These are phyloP conservation scores for Sungouiozyma ichnusensis DNA, from an alignment of 805 yeast genomes.

Conservation along the genomic window DNA sequence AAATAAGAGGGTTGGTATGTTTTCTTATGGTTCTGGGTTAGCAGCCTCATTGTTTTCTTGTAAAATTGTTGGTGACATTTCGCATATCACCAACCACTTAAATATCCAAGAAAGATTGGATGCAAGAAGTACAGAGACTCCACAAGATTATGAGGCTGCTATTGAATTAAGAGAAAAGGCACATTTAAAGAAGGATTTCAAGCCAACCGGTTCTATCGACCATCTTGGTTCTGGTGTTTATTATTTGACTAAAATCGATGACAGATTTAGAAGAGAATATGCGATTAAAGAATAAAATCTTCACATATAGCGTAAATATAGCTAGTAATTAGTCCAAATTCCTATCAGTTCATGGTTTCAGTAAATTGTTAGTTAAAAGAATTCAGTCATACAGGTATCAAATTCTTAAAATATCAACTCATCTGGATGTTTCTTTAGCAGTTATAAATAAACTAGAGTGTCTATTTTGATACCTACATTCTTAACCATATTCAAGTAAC, in stretches of 20 bases:
- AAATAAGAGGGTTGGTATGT: conserved; percentile 78
- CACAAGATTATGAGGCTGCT: conserved; percentile 73
- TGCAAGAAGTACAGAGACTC: conserved; percentile 52
- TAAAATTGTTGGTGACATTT: conserved; percentile 70
- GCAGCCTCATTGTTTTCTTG: conserved; percentile 84
- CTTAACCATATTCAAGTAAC: no score
- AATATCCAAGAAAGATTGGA: conserved; percentile 59
- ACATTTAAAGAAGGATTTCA: conserved; percentile 68
- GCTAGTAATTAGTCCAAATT: not conserved
- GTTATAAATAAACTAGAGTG: no score
- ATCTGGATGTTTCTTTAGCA: no score
- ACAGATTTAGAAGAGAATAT: conserved; percentile 77
- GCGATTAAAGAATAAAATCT: conserved; percentile 46
- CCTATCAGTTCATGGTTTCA: not conserved
- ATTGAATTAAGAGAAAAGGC: conserved; percentile 80
- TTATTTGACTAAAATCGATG: conserved; percentile 77
- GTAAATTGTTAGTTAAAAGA: not conserved
- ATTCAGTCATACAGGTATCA: no score
- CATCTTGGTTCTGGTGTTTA: conserved; percentile 65
- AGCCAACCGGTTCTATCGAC: conserved; percentile 73
- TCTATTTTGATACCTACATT: no score
- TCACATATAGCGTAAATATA: not conserved
- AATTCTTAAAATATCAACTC: no score
- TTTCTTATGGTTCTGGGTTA: conserved; percentile 97
- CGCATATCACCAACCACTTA: conserved; percentile 51